Evolutionary conservation across 345 rosid species (phyloP), one percentile per base, ranked within the genome.

Genomic region (Bruguiera sexangula): DNA sequence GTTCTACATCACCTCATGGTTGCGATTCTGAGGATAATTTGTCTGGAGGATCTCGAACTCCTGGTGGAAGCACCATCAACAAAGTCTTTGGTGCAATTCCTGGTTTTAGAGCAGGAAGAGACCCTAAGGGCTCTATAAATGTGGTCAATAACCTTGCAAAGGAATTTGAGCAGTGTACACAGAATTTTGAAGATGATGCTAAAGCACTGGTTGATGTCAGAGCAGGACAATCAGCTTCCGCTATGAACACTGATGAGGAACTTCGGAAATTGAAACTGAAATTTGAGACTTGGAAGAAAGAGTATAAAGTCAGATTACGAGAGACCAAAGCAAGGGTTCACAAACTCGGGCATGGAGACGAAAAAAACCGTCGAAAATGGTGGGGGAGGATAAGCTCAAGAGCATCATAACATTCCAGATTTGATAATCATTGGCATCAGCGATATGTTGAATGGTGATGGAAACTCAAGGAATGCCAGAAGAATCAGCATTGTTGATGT

Each of bases 231-330:
- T 79, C 86, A 36, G 67, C 74, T 61, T 65, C 82, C 16, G 64
- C 73, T 21, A 69, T 69, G 50, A 81, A 84, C 46, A 85, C 89
- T 37, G 89, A 78, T 51, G 88, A 83, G 39, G 97, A 88, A 70
- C 78, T 88, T 37, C 71, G 85, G 75, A 90, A 84, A 68, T 66
- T 95, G 78, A 95, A 81, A 82, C 62, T 50, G 24, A 79, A 82
- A 68, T 92, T 94, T 55, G 90, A 91, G 82, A 61, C 82, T 26
- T 94, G 98, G 98, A 94, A 87, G 84, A 94, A 88, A 77, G 96
- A 89, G 60, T 94, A 87, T 78, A 94, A 88, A 81, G 77, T 76
- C 64, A 83, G 88, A 83, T 76, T 94, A 71, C 82, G 84, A 77
- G 95, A 87, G 57, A 73, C 89, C 6, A 95, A 86, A 73, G 79